These are phyloP conservation scores for Kodamaea fukazawae DNA, from an alignment of 805 yeast species.

Conservation along the genomic window DNA sequence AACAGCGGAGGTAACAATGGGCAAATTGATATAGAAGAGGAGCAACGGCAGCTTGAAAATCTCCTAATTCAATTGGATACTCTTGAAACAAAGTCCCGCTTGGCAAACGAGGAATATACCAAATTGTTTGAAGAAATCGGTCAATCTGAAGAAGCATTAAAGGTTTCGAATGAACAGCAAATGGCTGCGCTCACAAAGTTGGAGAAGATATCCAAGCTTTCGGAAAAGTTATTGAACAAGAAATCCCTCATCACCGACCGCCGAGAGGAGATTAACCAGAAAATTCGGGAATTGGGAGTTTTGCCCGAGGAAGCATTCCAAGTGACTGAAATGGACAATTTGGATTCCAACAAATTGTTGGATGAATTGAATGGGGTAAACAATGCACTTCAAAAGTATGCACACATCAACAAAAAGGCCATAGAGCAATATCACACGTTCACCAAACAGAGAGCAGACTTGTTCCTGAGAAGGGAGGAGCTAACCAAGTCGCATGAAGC, in stretches of 20 bases:
- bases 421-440: constrained; percentile 77
- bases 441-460: constrained; percentile 65
- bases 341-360: constrained; percentile 53
- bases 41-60: constrained; percentile 24
- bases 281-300: constrained; percentile 81
- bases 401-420: constrained; percentile 86
- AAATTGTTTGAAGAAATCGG: constrained; percentile 28
- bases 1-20: constrained; percentile 3
- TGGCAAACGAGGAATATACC: constrained; percentile 25
- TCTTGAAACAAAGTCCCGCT: constrained; percentile 26
- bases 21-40: constrained; percentile 12
- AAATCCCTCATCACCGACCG: constrained; percentile 58
- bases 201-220: constrained; percentile 57
- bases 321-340: constrained; percentile 34
- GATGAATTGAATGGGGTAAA: constrained; percentile 52
- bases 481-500: constrained; percentile 67
- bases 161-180: constrained; percentile 58
- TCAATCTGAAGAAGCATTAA: constrained; percentile 38
- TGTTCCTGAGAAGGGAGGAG: constrained; percentile 64
- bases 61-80: constrained; percentile 25
- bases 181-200: constrained; percentile 50
- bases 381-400: constrained; percentile 56
- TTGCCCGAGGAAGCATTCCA: constrained; percentile 81
- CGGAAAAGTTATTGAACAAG: constrained; percentile 63
- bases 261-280: constrained; percentile 68